Evolutionary conservation across 805 yeast genomes (phyloP).

Genomic region (Lachancea mirantina): DNA sequence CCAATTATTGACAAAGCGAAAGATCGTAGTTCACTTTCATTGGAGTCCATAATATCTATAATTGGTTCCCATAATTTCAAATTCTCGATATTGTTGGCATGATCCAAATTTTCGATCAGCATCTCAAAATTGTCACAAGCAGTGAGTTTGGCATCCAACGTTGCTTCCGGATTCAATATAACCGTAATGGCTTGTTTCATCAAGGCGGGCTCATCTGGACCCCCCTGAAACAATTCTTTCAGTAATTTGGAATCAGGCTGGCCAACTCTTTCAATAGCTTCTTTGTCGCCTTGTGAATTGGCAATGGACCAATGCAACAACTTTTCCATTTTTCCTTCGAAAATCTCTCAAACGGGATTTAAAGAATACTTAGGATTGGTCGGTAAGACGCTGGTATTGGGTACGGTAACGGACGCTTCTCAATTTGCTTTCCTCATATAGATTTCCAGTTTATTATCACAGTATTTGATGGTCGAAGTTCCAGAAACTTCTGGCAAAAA

Average conservation of each 20-base stretch:
- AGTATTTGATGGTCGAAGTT: too few relatives aligned
- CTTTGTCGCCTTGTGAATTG: slow-evolving; percentile 64
- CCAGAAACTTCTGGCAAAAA: too few relatives aligned
- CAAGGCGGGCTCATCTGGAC: slow-evolving; percentile 79
- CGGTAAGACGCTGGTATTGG: too few relatives aligned
- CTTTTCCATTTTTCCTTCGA: slow-evolving; percentile 65
- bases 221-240: slow-evolving; percentile 69
- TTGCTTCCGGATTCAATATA: slow-evolving; percentile 50
- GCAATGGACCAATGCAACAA: slow-evolving; percentile 87
- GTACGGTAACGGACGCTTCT: too few relatives aligned
- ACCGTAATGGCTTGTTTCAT: slow-evolving; percentile 74
- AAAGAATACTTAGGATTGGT: too few relatives aligned
- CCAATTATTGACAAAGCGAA: slow-evolving; percentile 72
- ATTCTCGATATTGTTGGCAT: slow-evolving; percentile 86
- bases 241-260: slow-evolving; percentile 73
- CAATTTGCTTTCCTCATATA: too few relatives aligned
- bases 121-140: slow-evolving; percentile 91
- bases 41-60: slow-evolving; percentile 44
- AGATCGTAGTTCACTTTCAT: slow-evolving; percentile 41
- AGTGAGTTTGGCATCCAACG: slow-evolving; percentile 54
- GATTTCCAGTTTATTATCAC: too few relatives aligned
- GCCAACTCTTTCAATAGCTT: slow-evolving; percentile 55
- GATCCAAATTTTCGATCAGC: slow-evolving; percentile 87
- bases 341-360: too few relatives aligned
- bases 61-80: slow-evolving; percentile 74